Evolutionary conservation across 139 green algal genomes (phyloP).

Genomic region (Chloropicon primus): DNA sequence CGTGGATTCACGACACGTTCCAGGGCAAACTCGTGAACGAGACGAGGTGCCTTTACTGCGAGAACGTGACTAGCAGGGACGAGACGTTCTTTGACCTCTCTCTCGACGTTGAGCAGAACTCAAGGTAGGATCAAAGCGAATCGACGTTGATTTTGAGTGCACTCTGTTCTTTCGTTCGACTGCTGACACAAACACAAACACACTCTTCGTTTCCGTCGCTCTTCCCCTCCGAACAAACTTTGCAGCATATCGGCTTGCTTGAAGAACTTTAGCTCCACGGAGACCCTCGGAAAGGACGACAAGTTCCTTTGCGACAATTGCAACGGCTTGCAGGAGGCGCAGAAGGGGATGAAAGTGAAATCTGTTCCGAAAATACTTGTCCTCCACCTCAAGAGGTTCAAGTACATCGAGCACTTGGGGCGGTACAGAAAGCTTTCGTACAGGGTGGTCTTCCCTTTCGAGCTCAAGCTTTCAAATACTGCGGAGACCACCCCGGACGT

Average conservation of each 20-base stretch:
- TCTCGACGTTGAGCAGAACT: constrained; percentile 90
- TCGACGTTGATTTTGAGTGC: too few species aligned
- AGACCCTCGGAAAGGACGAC: constrained; percentile 67
- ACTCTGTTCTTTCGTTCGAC: too few species aligned
- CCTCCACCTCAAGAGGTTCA: constrained; percentile 95
- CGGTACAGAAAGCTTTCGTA: constrained; percentile 83
- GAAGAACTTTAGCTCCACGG: constrained; percentile 70
- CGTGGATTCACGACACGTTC: constrained; percentile 91
- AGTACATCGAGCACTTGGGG: constrained; percentile 66
- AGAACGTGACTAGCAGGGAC: constrained; percentile 27
- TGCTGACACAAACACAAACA: too few species aligned
- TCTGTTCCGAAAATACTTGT: constrained; percentile 64
- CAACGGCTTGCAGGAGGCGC: constrained; percentile 46
- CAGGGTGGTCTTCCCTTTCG: constrained; percentile 89
- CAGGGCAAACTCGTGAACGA: constrained; percentile 1
- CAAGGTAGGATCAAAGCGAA: too few species aligned
- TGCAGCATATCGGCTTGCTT: constrained; percentile 71
- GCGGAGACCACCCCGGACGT: constrained; percentile 31
- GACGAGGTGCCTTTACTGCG: background rate
- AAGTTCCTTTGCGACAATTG: constrained; percentile 97
- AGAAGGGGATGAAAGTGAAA: constrained; percentile 83
- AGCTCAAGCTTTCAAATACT: constrained; percentile 86
- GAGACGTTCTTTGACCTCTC: constrained; percentile 90
- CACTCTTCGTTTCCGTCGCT: too few species aligned
- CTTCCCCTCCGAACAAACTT: too few species aligned